Base-by-base conservation (phyloP, 768 basidiomycete genomes). In the Daedaleopsis nitida region DNA sequence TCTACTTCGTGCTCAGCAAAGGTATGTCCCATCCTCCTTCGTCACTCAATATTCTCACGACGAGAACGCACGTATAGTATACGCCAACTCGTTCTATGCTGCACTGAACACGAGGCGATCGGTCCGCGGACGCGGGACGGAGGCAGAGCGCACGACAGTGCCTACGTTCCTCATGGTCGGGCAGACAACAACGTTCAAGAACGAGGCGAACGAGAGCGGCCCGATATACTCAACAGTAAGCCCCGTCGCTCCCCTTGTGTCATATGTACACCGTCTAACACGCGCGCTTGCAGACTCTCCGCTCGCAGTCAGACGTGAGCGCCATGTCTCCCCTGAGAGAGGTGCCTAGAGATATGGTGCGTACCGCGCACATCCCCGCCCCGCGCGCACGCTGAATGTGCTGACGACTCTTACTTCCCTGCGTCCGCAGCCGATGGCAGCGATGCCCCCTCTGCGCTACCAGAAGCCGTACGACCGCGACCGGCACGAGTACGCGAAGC, bases 1-100 rank as follows among this genome's bases (percentile, higher is more conserved):
- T 80, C 53, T 89, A 88, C 68, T 88, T 91, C 63, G 77, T 85
- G 53, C 71, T 89, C 48, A 85, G 83, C 70, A 91, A 89, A 76
- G 68, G 87, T 87, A 67, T 64, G 47, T 11, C 13, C 13, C 23
- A 84, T 71, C 42, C 37, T 1, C n/a, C 45, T 27, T 3, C 14
- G 27, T 23, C 4, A 12, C 24, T n/a, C n/a, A n/a, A 43, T 23
- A 17, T 9, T 34, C 42, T n/a, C n/a, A 42, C 13, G 11, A 2
- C 39, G 39, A 32, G 7, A 9, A 43, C 16, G n/a, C 62, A 12
- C 19, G 44, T 39, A 50, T 57, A 86, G 85, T 87, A 34, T 86
- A 87, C 64, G 83, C 80, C 0, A 81, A 84, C 52, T 87, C 86
- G 19, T 79, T 86, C 72, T 75, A 88, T 70, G 86, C 87, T 39